Evolutionary conservation across 2,329 filamentous ascomycete species (phyloP), one percentile per base, ranked within the genome.

Genomic region (Hypoxylon sp.): DNA sequence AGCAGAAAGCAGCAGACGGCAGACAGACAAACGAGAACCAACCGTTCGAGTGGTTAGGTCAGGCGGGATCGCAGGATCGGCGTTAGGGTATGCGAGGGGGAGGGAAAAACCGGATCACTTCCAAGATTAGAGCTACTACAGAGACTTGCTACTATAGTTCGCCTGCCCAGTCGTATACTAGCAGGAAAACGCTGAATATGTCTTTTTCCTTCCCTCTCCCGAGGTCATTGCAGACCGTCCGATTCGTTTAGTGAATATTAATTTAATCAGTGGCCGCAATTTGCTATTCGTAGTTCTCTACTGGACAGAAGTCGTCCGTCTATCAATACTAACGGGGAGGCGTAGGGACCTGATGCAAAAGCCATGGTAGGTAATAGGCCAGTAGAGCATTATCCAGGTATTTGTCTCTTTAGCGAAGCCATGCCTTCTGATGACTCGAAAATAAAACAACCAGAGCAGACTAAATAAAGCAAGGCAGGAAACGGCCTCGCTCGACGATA

Each of bases 61-160:
- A 44, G 38, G 38, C 28, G 30, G 49, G 45, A 56, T 58, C 48
- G 32, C 16, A 14, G 48, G 61, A 67, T 67, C 61, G 65, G 65
- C 65, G 61, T 67, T 65, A n/a, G n/a, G n/a, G n/a, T n/a, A 42
- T 30, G 48, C 33, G 61, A 52, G 46, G 61, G 45, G 51, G 22
- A 28, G 51, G 40, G 38, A 48, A 49, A 67, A 54, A 53, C 51
- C 38, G 57, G 63, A 62, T 48, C 59, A 38, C 16, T 32, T n/a
- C n/a, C n/a, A n/a, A n/a, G n/a, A n/a, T n/a, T 45, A 58, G 55
- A 58, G 36, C 55, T 58, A 51, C 33, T 32, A 20, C 26, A 42
- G 26, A 33, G 3, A 49, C 44, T 38, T 55, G 49, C 54, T 60
- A 48, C 48, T 55, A 64, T 60, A 64, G 64, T 46, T 18, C 16